Evolutionary conservation across 176 grass and related monocot genomes (phyloP), one percentile per base, ranked within the genome.

Genomic region (Paspalum vaginatum): DNA sequence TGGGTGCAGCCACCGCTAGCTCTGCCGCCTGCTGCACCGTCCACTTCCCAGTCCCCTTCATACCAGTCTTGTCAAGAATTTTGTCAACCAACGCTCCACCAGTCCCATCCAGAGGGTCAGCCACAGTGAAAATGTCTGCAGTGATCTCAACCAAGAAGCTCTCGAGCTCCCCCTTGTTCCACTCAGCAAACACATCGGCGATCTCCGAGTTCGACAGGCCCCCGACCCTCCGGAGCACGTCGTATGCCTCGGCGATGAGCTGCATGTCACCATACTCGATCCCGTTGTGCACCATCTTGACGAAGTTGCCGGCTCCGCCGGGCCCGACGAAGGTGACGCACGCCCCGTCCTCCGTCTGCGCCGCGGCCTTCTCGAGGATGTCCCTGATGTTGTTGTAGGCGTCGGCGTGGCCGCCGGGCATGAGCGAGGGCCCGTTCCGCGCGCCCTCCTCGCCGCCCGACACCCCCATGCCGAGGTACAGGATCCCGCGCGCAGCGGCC

Each of bases 11-110:
- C 21, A 99, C 78, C 0, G 90, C 92, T 5, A 95, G 90, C 76
- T 99, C 92, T 2, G 88, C 92, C 0, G 92, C 92, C 45, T 99
- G 92, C 81, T 99, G 92, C 65, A 95, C 96, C 0, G 90, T 99
- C 96, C 92, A 99, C 62, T 99, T 99, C 41, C 92, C 92, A 8
- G 92, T 95, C 16, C 92, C 90, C 54, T 98, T 98, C 95, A 98
- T 98, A 43, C 92, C 92, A 9, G 90, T 98, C 88, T 95, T 99
- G 72, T 98, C 90, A 11, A 95, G 89, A 71, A 95, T 98, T 75
- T 86, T 91, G 73, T 98, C 88, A 11, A 98, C 92, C 76, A 98
- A 58, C 1, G 79, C 80, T 11, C 77, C 83, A 0, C 76, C 48
- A 0, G 68, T 78, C 18, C 73, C 85, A 0, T 77, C 83, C 14